Base-by-base conservation (phyloP, 164 flowering plant genomes). In the Piper longum region DNA sequence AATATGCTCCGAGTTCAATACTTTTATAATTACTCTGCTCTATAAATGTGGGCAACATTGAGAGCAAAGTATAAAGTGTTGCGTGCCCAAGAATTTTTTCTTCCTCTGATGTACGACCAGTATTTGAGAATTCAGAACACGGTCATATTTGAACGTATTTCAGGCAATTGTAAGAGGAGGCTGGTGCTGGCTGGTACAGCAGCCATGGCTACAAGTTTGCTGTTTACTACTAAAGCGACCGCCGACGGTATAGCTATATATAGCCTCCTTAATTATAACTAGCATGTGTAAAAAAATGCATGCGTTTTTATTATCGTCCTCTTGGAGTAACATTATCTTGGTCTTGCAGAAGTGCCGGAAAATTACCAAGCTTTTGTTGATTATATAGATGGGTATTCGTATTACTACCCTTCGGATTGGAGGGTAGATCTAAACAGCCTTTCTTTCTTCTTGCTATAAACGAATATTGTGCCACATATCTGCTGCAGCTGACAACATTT, bases 391-490 rank as follows among this genome's bases (percentile, higher is more conserved):
- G 96, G 98, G 54, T 88, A 91, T 73, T 75, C 95, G 8, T 91
- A 87, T 67, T 75, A 71, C 56, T 87, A 87, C 75, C 96, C 98
- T 67, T 78, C 89, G 56, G 98, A 91, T 72, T 91, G 96, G 96
- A 81, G 83, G 79, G 95, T 84, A 78, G 57, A 76, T 42, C 19
- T 40, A 19, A 51, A 4, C 16, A 26, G 44, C 14, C 7, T 41
- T 55, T 64, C 55, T n/a, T 16, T 11, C 41, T 55, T 63, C 16
- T 42, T 16, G 42, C 7, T 40, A 41, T 4, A 43, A 41, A 11
- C 4, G 4, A 18, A 18, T 7, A 6, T 16, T 26, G 41, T 26
- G 26, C 51, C 19, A 17, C 36, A 39, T 40, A 26, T 19, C 12
- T 43, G n/a, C 60, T 40, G 41, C 16, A n/a, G 16, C 40, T 1